These are phyloP conservation scores for Buddleja alternifolia DNA, from an alignment of 257 asterid genomes.

Conservation along the genomic window DNA sequence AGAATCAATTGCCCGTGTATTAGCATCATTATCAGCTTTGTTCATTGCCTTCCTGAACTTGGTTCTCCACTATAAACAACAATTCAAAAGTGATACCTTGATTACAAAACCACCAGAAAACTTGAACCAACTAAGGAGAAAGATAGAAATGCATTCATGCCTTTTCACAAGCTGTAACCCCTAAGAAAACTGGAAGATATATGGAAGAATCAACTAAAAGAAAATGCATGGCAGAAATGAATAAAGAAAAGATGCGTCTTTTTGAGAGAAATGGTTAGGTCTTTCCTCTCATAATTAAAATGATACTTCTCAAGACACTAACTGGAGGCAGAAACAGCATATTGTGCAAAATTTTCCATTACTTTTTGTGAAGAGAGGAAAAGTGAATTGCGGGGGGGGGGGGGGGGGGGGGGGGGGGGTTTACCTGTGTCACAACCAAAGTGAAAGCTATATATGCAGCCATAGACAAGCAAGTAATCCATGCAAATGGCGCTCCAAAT, in stretches of 20 bases:
- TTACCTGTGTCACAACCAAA: constrained; percentile 85
- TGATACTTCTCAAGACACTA: constrained; percentile 12
- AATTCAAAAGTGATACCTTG: constrained; percentile 28
- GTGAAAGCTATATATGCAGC: constrained; percentile 85
- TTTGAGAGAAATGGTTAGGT: not conserved
- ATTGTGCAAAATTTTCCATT: constrained; percentile 8
- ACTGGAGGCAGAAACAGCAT: not conserved
- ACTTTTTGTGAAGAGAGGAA: too few species aligned
- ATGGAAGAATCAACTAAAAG: not conserved
- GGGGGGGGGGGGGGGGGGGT: too few species aligned
- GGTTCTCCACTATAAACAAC: constrained; percentile 86
- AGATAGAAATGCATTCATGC: constrained; percentile 3
- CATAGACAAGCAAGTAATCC: constrained; percentile 91
- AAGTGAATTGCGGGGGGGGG: too few species aligned
- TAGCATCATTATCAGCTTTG: constrained; percentile 97
- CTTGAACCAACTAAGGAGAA: constrained; percentile 21
- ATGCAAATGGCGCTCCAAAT: constrained; percentile 97
- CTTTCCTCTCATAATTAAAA: constrained; percentile 11
- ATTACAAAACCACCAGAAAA: constrained; percentile 17
- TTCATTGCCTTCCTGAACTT: constrained; percentile 96
- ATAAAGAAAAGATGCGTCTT: constrained; percentile 14
- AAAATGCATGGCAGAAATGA: not conserved
- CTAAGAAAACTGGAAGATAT: not conserved
- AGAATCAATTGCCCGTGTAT: constrained; percentile 88
- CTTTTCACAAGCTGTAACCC: constrained; percentile 14